Evolutionary conservation across 768 basidiomycete species (phyloP).

Genomic region (Hortiboletus campestris): DNA sequence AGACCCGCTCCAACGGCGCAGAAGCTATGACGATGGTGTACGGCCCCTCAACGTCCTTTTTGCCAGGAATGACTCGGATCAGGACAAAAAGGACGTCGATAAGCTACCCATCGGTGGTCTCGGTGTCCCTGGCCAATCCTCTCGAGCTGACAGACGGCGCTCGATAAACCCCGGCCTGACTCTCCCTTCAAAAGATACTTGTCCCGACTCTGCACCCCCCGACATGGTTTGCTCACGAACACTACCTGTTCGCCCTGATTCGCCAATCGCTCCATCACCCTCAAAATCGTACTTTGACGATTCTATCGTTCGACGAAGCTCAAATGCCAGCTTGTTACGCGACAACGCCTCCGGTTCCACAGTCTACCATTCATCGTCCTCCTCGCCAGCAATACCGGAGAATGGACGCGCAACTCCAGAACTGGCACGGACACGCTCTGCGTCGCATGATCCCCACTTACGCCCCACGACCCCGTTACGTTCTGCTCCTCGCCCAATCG

Average conservation of each 20-base stretch:
- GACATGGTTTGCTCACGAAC: conserved; percentile 34
- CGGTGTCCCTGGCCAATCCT: conserved; percentile 29
- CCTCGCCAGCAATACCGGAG: conserved; percentile 36
- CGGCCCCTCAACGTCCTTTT: conserved; percentile 39
- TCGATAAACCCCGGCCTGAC: conserved; percentile 55
- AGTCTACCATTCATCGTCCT: conserved; percentile 37
- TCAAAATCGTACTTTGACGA: conserved; percentile 15
- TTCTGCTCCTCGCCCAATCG: conserved; percentile 23
- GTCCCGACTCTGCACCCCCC: conserved; percentile 15
- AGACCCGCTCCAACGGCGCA: conserved; percentile 28
- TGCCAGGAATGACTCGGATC: conserved; percentile 15
- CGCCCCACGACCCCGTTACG: conserved; percentile 19
- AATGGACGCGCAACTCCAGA: conserved; percentile 38
- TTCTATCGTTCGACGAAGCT: conserved; percentile 12
- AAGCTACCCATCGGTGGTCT: conserved; percentile 15
- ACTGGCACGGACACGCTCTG: conserved; percentile 39
- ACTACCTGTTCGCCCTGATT: conserved; percentile 23
- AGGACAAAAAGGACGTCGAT: conserved; percentile 14
- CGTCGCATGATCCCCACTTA: conserved; percentile 30
- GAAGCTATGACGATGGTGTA: conserved; percentile 45
- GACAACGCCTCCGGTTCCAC: conserved; percentile 30
- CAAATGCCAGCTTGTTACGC: conserved; percentile 27
- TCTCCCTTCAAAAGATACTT: conserved; percentile 26
- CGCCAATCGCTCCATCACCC: conserved; percentile 23
- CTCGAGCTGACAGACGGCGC: conserved; percentile 45